Evolutionary conservation across 441 rosid genomes (phyloP).

Genomic region (Hura crepitans): DNA sequence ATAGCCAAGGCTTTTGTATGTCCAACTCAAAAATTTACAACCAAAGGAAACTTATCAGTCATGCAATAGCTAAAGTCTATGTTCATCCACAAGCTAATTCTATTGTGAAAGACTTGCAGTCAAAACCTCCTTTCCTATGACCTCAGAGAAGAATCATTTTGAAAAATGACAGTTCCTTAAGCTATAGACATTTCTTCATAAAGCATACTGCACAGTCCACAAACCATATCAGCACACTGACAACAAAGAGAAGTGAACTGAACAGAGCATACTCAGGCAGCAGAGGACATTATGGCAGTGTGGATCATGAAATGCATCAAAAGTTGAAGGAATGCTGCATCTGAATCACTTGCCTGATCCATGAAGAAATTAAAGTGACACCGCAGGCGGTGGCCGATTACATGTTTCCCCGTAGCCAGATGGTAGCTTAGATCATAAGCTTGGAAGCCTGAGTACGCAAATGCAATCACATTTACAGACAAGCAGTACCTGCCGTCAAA

Average conservation of each 20-base stretch:
- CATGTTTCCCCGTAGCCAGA: constrained; percentile 44
- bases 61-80: too few relatives aligned
- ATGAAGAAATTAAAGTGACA: constrained; percentile 61
- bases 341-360: constrained; percentile 69
- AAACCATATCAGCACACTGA: neutral
- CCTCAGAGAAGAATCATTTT: neutral
- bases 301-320: neutral
- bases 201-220: neutral
- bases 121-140: neutral
- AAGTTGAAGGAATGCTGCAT: neutral
- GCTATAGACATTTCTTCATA: neutral
- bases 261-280: neutral
- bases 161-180: neutral
- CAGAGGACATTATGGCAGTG: neutral
- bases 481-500: constrained; percentile 68
- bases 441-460: constrained; percentile 71
- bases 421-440: constrained; percentile 58
- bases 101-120: neutral
- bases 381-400: constrained; percentile 45
- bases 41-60: too few relatives aligned
- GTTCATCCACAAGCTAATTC: too few relatives aligned
- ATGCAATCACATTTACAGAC: constrained; percentile 70
- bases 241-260: neutral
- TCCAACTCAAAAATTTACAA: too few relatives aligned
- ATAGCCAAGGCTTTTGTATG: too few relatives aligned